Evolutionary conservation across 345 rosid genomes (phyloP), one percentile per base, ranked within the genome.

Genomic region (Populus euphratica): DNA sequence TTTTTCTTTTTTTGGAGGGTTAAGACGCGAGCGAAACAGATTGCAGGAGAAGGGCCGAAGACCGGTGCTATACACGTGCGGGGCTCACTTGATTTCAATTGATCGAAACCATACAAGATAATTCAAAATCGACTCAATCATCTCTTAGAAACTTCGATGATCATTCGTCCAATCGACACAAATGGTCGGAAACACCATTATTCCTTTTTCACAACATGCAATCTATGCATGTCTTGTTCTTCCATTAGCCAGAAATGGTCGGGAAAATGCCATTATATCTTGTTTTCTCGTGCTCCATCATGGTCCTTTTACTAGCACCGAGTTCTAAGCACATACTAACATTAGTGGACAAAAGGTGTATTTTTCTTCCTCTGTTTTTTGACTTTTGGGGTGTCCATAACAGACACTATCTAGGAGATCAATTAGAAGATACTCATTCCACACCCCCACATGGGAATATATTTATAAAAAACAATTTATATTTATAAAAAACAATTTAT

Each of bases 211-310:
- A 10, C 64, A 11, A 0, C 52, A 47, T 47, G 14, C 49, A 35
- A 52, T 20, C 20, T 18, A 59, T 59, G 1, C 25, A 64, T 44
- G 70, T 31, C 36, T 6, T 67, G 2, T 50, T 49, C 64, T 49
- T 67, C 78, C 72, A 75, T 65, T 75, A 31, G 63, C 43, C 62
- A 47, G 65, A 7, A 65, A 67, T 69, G 65, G 72, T 50, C 72
- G 78, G 77, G 36, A 67, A 75, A 25, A 65, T 21, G 52, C 65
- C 72, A 66, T 67, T 47, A 50, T 23, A 63, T 27, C 8, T 66
- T 75, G 72, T 33, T 75, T 75, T 66, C 72, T 16, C 8, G 33
- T 27, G 7, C 78, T 67, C 25, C n/a, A 75, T 75, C 6, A 75
- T 75, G 49, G 23, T 2, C 23, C 35, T 13, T 75, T 49, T 31